These are phyloP conservation scores for Solanum etuberosum DNA, from an alignment of 257 asterid species.

Conservation along the genomic window DNA sequence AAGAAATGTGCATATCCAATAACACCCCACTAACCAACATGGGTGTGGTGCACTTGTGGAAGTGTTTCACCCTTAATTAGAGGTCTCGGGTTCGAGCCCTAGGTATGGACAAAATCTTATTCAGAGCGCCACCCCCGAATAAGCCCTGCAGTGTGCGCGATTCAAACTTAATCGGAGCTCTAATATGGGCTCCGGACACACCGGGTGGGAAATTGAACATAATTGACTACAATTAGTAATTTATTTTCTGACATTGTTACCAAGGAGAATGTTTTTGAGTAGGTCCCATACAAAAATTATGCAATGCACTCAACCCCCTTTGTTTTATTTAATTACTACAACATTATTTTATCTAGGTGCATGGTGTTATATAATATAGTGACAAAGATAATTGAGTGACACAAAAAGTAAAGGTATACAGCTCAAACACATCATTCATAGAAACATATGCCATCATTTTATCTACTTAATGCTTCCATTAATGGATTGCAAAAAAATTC, in stretches of 20 bases:
- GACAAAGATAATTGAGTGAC: not conserved
- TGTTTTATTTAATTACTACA: not conserved
- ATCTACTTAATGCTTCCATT: not conserved
- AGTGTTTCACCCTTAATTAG: too few relatives aligned
- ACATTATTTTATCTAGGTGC: not conserved
- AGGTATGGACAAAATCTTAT: too few relatives aligned
- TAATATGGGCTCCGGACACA: too few relatives aligned
- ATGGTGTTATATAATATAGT: not conserved
- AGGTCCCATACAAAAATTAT: not conserved
- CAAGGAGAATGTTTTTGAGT: not conserved
- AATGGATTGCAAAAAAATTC: not conserved
- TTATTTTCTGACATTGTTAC: not conserved
- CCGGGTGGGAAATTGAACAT: too few relatives aligned
- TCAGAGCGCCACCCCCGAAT: too few relatives aligned
- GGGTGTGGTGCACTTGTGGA: accelerated
- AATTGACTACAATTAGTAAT: not conserved
- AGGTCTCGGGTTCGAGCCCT: too few relatives aligned
- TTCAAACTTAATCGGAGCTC: too few relatives aligned
- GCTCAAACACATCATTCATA: not conserved
- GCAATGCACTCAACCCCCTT: not conserved
- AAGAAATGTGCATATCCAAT: not conserved
- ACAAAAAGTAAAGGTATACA: not conserved
- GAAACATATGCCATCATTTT: not conserved
- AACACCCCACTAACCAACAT: not conserved
- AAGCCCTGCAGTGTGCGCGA: too few relatives aligned